Percentiles rank a stretch among this genome's conserved stretches.
These are phyloP conservation scores for Colletotrichum sidae DNA, from an alignment of 2,329 filamentous ascomycete species.

Conservation along the genomic window DNA sequence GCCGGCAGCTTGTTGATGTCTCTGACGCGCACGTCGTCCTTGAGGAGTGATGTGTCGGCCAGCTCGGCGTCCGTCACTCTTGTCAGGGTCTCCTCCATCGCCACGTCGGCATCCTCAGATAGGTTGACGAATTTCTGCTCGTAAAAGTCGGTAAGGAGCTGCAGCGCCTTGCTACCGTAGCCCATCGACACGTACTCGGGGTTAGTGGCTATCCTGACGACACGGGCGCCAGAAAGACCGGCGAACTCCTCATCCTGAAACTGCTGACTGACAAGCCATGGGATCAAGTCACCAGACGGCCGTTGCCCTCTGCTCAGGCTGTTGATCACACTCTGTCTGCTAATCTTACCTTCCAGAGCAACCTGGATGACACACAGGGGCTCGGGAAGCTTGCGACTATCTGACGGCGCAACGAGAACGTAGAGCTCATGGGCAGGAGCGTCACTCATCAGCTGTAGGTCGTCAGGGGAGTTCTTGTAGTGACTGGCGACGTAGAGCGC, in stretches of 20 bases:
- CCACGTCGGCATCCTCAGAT: constrained; percentile 73
- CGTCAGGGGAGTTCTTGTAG: constrained; percentile 98
- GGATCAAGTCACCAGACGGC: constrained; percentile 92
- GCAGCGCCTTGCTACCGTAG: constrained; percentile 89
- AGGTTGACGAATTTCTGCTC: constrained; percentile 91
- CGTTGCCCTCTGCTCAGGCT: constrained; percentile 89
- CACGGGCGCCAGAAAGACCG: constrained; percentile 87
- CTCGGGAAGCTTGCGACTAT: constrained; percentile 85
- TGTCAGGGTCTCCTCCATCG: constrained; percentile 73
- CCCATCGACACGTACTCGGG: constrained; percentile 94
- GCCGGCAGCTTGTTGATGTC: constrained; percentile 94
- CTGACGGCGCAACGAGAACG: constrained; percentile 88
- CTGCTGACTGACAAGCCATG: constrained; percentile 97
- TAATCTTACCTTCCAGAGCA: constrained; percentile 94
- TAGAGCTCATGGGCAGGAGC: constrained; percentile 97
- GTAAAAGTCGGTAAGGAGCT: constrained; percentile 92
- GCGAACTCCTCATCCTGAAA: constrained; percentile 99
- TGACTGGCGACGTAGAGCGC: constrained; percentile 96
- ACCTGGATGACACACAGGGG: constrained; percentile 96
- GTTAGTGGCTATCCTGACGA: constrained; percentile 96
- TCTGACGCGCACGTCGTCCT: constrained; percentile 89
- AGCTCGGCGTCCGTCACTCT: constrained; percentile 87
- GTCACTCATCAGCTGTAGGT: constrained; percentile 98
- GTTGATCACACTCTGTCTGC: constrained; percentile 90
- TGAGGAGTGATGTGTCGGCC: constrained; percentile 78